Conservation (phyloP, 129 eudicot species). For the Tagetes patula region DNA sequence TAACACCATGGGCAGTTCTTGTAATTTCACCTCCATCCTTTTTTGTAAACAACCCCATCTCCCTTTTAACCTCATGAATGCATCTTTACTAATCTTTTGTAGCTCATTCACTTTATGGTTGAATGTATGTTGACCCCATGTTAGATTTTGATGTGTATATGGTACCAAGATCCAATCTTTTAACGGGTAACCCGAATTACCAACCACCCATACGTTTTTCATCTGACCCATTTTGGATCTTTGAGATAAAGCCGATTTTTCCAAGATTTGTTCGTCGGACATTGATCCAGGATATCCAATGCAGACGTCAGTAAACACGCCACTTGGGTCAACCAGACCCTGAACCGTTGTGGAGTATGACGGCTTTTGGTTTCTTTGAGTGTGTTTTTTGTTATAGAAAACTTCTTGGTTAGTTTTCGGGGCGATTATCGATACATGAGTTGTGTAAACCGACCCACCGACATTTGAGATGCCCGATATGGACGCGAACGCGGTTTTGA, state of each 20-base stretch:
- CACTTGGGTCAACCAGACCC: conserved; percentile 62
- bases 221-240: conserved; percentile 52
- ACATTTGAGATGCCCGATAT: conserved; percentile 57
- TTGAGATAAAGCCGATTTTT: conserved; percentile 51
- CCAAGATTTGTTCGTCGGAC: conserved; percentile 66
- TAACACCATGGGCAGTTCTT: conserved; percentile 68
- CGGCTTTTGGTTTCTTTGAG: conserved; percentile 70
- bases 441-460: conserved; percentile 49
- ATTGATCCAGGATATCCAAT: conserved; percentile 81
- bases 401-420: conserved; percentile 55
- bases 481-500: conserved; percentile 37
- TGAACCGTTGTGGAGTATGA: conserved; percentile 71
- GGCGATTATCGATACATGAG: conserved; percentile 51
- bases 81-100: conserved; percentile 49
- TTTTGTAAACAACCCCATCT: conserved; percentile 76
- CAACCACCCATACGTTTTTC: conserved; percentile 50
- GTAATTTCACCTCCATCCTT: conserved; percentile 66
- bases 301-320: conserved; percentile 61
- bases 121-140: conserved; percentile 68
- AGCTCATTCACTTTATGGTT: conserved; percentile 47
- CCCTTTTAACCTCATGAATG: conserved; percentile 66
- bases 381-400: conserved; percentile 66
- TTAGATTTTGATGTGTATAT: conserved; percentile 53
- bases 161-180: conserved; percentile 73
- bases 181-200: conserved; percentile 52